Conservation (phyloP, 1,284 basidiomycete species). For the Melampsora larici-populina region DNA sequence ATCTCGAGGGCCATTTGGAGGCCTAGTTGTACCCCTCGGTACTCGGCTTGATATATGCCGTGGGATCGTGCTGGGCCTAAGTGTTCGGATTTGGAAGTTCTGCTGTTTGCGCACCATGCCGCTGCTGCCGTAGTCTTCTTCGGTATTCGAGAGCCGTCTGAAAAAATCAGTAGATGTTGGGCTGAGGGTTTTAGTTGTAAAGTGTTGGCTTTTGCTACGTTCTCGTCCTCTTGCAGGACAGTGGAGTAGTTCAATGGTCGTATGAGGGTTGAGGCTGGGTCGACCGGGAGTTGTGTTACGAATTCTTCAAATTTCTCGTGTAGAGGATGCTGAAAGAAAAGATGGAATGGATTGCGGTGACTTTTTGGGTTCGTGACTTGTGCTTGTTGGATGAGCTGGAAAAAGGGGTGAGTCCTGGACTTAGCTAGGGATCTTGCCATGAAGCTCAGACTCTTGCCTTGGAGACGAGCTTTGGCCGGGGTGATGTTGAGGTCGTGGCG, state of each 20-base stretch:
- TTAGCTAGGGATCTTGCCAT: neutral
- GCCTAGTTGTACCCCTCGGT: no score
- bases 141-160: neutral
- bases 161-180: neutral
- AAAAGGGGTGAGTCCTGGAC: neutral
- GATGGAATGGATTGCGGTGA: neutral
- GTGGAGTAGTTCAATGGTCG: neutral
- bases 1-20: neutral
- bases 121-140: neutral
- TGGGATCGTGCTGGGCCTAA: neutral
- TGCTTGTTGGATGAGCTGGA: neutral
- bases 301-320: neutral
- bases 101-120: no score
- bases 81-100: neutral
- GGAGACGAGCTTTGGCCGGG: neutral
- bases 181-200: neutral
- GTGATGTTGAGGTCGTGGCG: neutral
- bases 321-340: neutral
- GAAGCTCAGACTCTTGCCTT: neutral
- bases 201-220: neutral
- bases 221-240: neutral
- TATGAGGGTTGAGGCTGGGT: neutral
- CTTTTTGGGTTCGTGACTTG: neutral
- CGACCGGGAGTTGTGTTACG: neutral
- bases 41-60: neutral